These are phyloP conservation scores for Paraphoma sp. DNA, from an alignment of 2,329 filamentous ascomycete genomes.

Conservation along the genomic window DNA sequence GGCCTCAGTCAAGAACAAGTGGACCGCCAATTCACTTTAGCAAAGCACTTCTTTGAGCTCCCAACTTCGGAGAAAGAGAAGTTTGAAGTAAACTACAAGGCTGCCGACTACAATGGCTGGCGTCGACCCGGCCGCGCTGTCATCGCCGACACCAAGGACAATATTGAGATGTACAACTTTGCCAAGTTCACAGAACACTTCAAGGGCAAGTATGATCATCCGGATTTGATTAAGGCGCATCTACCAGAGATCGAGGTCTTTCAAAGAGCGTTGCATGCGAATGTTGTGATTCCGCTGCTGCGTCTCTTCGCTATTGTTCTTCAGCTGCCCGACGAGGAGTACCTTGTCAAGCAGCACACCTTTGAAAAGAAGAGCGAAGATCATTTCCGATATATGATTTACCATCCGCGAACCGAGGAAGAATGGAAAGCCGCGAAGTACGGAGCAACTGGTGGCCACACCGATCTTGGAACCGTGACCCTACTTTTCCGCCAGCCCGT, in stretches of 20 bases:
- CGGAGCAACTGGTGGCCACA: conserved; percentile 60
- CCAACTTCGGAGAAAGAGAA: conserved; percentile 66
- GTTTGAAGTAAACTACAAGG: conserved; percentile 53
- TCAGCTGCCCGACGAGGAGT: conserved; percentile 65
- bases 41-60: conserved; percentile 64
- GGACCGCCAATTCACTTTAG: conserved; percentile 67
- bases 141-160: conserved; percentile 55
- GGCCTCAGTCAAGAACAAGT: conserved; percentile 67
- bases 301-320: conserved; percentile 67
- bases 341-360: conserved; percentile 62
- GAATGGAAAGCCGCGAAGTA: conserved; percentile 53
- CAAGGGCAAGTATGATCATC: conserved; percentile 42
- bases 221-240: conserved; percentile 53
- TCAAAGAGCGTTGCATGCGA: conserved; percentile 55
- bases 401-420: conserved; percentile 57
- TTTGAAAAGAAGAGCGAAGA: conserved; percentile 66
- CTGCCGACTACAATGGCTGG: conserved; percentile 63
- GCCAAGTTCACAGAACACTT: conserved; percentile 68
- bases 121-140: conserved; percentile 35
- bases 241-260: conserved; percentile 63
- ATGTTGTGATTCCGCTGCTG: conserved; percentile 64
- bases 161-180: conserved; percentile 66
- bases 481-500: conserved; percentile 66
- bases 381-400: conserved; percentile 69
- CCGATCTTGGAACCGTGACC: conserved; percentile 63